phyloP scores from a whole-genome alignment of 2,329 filamentous ascomycete species.

The Purpureocillium takamizusanense region DNA sequence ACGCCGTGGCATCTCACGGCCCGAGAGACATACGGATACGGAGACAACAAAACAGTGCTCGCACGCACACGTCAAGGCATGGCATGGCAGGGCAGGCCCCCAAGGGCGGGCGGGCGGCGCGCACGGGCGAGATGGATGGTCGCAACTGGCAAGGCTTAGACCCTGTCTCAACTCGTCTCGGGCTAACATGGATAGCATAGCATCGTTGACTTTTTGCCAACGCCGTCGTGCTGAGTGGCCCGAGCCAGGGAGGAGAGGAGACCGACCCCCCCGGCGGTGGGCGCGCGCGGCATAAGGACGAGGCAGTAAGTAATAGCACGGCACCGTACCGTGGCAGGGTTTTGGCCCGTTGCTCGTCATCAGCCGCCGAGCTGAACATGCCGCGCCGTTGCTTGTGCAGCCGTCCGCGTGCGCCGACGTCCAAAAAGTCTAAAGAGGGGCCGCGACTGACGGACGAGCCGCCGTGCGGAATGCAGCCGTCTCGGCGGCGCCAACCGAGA shows the following conservation, averaged over 20 bases:
- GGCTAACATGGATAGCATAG: background rate
- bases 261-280: too few species aligned
- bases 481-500: slow-evolving; percentile 24
- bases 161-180: too few species aligned
- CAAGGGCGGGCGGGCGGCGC: background rate
- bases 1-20: slow-evolving; percentile 10
- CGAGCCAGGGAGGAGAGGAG: too few species aligned
- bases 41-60: background rate
- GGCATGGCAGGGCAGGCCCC: background rate
- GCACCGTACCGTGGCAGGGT: too few species aligned
- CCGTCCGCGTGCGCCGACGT: too few species aligned
- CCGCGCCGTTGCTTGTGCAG: too few species aligned
- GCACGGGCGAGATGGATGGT: background rate
- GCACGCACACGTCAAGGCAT: background rate
- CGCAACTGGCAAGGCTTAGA: too few species aligned
- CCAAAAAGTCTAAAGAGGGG: too few species aligned
- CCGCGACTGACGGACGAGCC: background rate
- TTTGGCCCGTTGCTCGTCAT: too few species aligned
- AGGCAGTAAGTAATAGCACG: too few species aligned
- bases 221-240: slow-evolving; percentile 1
- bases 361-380: too few species aligned
- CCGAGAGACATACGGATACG: slow-evolving; percentile 5
- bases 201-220: background rate
- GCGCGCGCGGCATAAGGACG: too few species aligned
- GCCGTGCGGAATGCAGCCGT: slow-evolving; percentile 13